phyloP scores from a whole-genome alignment of 106 monocot genomes.

The Gastrodia elata region DNA sequence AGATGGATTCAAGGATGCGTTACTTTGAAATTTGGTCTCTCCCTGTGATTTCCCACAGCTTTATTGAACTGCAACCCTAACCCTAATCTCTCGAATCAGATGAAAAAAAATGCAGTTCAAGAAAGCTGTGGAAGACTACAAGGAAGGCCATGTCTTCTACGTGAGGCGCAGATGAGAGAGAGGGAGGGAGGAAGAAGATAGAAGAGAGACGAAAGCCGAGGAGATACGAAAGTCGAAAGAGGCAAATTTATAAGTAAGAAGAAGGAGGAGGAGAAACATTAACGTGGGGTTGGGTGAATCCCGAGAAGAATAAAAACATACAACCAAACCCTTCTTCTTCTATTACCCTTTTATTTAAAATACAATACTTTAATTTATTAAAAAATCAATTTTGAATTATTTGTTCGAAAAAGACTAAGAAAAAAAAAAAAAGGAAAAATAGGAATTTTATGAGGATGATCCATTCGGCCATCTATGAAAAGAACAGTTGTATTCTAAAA shows the following conservation, averaged over 20 bases:
- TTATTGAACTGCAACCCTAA: conserved; percentile 83
- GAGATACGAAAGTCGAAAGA: background rate
- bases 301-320: conserved; percentile 4
- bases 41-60: conserved; percentile 94
- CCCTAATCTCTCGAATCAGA: background rate
- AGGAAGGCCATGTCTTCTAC: conserved; percentile 24
- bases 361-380: background rate
- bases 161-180: background rate
- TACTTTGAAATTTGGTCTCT: conserved; percentile 11
- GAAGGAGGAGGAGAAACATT: background rate
- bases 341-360: background rate
- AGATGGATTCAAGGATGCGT: background rate
- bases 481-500: no score
- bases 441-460: no score
- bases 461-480: no score
- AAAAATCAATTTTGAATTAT: background rate
- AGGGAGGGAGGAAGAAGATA: background rate
- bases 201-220: background rate
- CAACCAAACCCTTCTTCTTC: conserved; percentile 4
- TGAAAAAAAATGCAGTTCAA: conserved; percentile 37
- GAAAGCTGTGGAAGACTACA: conserved; percentile 79
- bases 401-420: no score
- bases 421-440: no score
- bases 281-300: conserved; percentile 6
- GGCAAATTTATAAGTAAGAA: conserved; percentile 2